A percentile compares a stretch with the other conserved stretches of the same genome.
Conservation (phyloP, 805 yeast genomes). For the Candida parachauliodes region DNA sequence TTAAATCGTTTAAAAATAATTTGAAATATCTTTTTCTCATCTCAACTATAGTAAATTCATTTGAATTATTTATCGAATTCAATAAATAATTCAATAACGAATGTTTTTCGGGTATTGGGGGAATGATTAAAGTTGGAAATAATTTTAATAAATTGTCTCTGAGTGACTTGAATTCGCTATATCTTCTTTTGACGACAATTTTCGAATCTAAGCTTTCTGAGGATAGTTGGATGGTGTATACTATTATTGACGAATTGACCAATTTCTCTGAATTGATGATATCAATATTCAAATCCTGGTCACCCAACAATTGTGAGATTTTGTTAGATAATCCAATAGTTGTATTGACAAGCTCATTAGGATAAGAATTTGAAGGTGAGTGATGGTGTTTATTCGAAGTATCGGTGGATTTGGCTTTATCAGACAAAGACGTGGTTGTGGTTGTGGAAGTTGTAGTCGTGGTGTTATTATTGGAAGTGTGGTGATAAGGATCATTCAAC, state of each 20-base stretch:
- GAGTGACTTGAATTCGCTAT: slow-evolving; percentile 42
- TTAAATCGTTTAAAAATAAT: slow-evolving; percentile 40
- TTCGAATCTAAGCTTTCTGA: slow-evolving; percentile 7
- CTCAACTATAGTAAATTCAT: slow-evolving; percentile 40
- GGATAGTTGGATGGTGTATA: slow-evolving; percentile 32
- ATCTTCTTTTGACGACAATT: slow-evolving; percentile 38
- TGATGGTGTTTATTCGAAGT: neutral
- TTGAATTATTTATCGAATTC: slow-evolving; percentile 35
- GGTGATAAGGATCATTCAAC: slow-evolving; percentile 22
- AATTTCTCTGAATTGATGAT: slow-evolving; percentile 34
- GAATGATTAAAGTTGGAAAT: slow-evolving; percentile 39
- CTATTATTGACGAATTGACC: slow-evolving; percentile 33
- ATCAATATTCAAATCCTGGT: slow-evolving; percentile 24
- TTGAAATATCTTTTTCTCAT: slow-evolving; percentile 45
- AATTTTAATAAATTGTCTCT: slow-evolving; percentile 34
- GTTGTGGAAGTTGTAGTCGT: neutral
- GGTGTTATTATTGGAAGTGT: neutral
- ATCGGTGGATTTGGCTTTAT: neutral
- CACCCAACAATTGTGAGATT: slow-evolving; percentile 26
- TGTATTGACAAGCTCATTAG: slow-evolving; percentile 24
- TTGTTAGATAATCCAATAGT: slow-evolving; percentile 28
- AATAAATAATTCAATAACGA: slow-evolving; percentile 42
- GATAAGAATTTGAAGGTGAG: slow-evolving; percentile 3
- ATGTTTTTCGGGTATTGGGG: slow-evolving; percentile 46
- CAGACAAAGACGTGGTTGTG: neutral